Evolutionary conservation across 2,329 filamentous ascomycete species (phyloP), one percentile per base, ranked within the genome.

Genomic region (Fusarium sp.): DNA sequence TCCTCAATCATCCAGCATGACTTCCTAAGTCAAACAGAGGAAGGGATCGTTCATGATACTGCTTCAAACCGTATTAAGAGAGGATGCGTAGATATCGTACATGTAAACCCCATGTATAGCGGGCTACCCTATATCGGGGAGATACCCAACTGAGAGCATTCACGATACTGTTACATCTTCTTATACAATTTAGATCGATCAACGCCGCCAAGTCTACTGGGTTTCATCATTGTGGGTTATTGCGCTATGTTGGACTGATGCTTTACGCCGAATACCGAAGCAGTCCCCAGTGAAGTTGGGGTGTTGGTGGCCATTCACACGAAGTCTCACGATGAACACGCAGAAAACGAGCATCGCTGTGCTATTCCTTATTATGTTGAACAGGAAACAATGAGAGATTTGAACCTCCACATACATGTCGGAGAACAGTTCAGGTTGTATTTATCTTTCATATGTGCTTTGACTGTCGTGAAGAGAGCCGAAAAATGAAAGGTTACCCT

Each of bases 361-460:
- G n/a, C n/a, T n/a, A n/a, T n/a, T n/a, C n/a, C n/a, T n/a, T n/a
- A n/a, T n/a, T n/a, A n/a, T n/a, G n/a, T n/a, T n/a, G n/a, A n/a
- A 10, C 17, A 19, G 17, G 19, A 10, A 7, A n/a, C 9, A n/a
- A 10, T 9, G 10, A 6, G 3, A 11, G 4, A n/a, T 9, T 10
- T n/a, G 3, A 36, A 0, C n/a, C 4, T n/a, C 10, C 17, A 10
- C 19, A 5, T 17, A 4, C 10, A n/a, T n/a, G 6, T 9, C n/a
- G 10, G 4, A 9, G 8, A n/a, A 36, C 10, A 9, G 17, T 7
- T 4, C 17, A 36, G 5, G 34, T 10, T 3, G 7, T n/a, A 8
- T 8, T 5, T 36, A 17, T 36, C 17, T 36, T n/a, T 4, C n/a
- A 8, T 19, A 7, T 5, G 10, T 17, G n/a, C 9, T 36, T 36